Conservation (phyloP, 2,329 filamentous ascomycete species). For the Ophiostoma australiae region DNA sequence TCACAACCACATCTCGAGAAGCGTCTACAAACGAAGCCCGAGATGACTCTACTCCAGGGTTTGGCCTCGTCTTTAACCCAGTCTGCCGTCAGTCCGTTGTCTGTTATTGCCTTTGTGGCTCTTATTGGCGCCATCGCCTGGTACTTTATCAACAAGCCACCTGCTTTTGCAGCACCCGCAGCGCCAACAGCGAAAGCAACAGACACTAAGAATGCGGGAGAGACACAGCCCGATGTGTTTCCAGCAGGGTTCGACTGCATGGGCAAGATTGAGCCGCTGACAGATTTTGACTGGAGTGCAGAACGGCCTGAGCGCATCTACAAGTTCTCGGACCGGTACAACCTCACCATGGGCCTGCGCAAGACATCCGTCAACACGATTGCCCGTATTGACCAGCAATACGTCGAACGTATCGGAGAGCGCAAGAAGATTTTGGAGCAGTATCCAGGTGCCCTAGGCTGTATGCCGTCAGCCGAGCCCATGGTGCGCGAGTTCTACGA, state of each 20-base stretch:
- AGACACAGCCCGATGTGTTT: background rate
- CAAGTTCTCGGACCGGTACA: conserved; percentile 26
- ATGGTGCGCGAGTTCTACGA: conserved; percentile 26
- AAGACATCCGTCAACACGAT: conserved; percentile 25
- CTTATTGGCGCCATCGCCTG: background rate
- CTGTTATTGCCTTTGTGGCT: background rate
- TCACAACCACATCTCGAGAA: background rate
- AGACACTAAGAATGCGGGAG: background rate
- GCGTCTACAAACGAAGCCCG: background rate
- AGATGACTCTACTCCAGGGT: background rate
- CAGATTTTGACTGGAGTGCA: conserved; percentile 18
- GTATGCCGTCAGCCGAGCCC: conserved; percentile 17
- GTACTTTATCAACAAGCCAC: background rate
- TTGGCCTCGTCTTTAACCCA: background rate
- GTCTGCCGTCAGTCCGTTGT: background rate
- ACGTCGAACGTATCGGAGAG: conserved; percentile 23
- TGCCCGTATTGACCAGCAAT: conserved; percentile 25
- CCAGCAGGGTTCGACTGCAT: conserved; percentile 20
- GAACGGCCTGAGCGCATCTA: conserved; percentile 22
- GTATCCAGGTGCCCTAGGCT: conserved; percentile 23
- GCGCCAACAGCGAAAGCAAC: background rate
- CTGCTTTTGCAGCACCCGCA: background rate
- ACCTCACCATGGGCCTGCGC: conserved; percentile 27
- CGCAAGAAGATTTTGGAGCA: conserved; percentile 22
- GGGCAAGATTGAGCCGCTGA: conserved; percentile 22